These are phyloP conservation scores for Amphibolis antarctica DNA, from an alignment of 106 monocot genomes.

Conservation along the genomic window DNA sequence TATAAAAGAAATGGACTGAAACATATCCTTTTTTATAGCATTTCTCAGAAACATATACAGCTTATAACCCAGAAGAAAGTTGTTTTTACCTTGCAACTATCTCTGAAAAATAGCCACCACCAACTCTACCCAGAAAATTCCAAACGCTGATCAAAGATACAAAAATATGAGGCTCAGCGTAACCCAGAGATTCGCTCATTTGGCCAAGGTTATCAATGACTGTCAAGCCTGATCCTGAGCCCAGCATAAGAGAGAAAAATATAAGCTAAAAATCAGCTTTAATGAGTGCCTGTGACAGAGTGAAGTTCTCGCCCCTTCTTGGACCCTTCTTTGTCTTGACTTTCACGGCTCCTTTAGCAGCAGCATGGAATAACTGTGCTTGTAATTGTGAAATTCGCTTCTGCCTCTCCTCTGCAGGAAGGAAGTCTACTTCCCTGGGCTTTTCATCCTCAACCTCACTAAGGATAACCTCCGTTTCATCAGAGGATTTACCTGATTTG, in stretches of 20 bases:
- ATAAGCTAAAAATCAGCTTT: conserved; percentile 93
- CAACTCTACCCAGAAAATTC: conserved; percentile 87
- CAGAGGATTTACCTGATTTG: conserved; percentile 15
- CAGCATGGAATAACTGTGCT: conserved; percentile 61
- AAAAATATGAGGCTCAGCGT: conserved; percentile 58
- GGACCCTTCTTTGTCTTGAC: conserved; percentile 73
- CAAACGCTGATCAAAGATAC: conserved; percentile 93
- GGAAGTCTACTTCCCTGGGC: conserved; percentile 62
- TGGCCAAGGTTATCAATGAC: conserved; percentile 90
- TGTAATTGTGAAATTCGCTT: conserved; percentile 78
- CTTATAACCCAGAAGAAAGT: neutral
- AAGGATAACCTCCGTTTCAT: conserved; percentile 43
- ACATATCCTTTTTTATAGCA: neutral
- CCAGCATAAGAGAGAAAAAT: conserved; percentile 68
- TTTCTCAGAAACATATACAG: neutral
- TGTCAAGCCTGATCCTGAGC: conserved; percentile 77
- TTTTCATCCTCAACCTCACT: conserved; percentile 94
- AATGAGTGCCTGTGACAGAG: conserved; percentile 60
- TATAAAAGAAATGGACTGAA: too few relatives aligned
- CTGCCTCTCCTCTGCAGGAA: conserved; percentile 67
- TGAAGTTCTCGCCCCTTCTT: conserved; percentile 73
- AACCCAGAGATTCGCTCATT: conserved; percentile 79
- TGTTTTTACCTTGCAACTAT: conserved; percentile 45
- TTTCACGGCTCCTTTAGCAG: conserved; percentile 76
- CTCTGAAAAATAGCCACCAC: conserved; percentile 83